Evolutionary conservation across 768 basidiomycete genomes (phyloP), one percentile per base, ranked within the genome.

Genomic region (Kwoniella pini): DNA sequence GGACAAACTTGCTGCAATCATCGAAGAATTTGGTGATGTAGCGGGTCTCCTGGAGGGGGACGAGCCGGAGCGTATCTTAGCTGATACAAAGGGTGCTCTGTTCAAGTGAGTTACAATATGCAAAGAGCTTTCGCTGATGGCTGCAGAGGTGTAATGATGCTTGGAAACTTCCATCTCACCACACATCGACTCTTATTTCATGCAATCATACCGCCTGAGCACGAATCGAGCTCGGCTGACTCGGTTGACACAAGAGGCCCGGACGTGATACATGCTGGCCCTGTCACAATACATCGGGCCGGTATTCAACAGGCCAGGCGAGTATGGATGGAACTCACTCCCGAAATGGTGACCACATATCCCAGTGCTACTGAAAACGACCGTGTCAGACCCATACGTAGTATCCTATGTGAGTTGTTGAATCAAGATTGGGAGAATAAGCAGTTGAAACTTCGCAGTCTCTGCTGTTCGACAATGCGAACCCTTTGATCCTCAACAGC

Each of bases 141-240:
- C 55, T 33, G 15, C 26, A 72, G 72, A 60, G 70, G 68, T 19
- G 60, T 77, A 38, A 62, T 69, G 55, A 59, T 61, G 52, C 60
- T 78, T 21, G 85, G 86, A 6, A 84, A 85, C 30, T 77, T 87
- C 17, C 86, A 87, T 70, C 72, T 87, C 19, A 88, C 87, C 0
- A 86, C 85, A 0, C 86, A 87, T 73, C 82, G 87, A 3, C 62
- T 87, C 19, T 79, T 85, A 0, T 88, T 88, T 71, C 86, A 87
- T 66, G 87, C 87, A 1, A 82, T 85, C 10, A 72, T 88, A 19
- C 81, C 85, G 15, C 80, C 84, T 12, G 72, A 71, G 36, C 50
- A 52, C 24, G 33, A 36, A 36, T 27, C n/a, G 11, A 21, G 31
- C 10, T 33, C 54, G 4, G 10, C 54, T 2, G 39, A n/a, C 17